phyloP scores from a whole-genome alignment of 164 flowering plant species.

The Paratinospora sagittata region DNA sequence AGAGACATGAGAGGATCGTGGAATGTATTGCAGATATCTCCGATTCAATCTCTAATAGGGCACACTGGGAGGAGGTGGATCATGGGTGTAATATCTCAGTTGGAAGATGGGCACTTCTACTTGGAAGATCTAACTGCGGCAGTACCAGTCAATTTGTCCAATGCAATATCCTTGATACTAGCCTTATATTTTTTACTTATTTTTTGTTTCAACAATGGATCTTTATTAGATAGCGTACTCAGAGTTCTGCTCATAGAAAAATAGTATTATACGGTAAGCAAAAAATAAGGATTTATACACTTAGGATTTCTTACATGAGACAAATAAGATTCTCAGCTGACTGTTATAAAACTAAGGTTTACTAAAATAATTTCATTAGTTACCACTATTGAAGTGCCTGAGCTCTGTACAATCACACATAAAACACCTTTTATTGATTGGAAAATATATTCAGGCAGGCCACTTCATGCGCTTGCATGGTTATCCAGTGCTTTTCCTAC shows the following conservation, averaged over 20 bases:
- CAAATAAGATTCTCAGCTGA: background rate
- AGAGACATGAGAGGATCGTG: too few species aligned
- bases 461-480: too few species aligned
- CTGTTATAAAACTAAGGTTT: too few species aligned
- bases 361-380: too few species aligned
- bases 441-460: too few species aligned
- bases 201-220: background rate
- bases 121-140: constrained; percentile 96
- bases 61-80: constrained; percentile 81
- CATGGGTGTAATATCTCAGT: constrained; percentile 93
- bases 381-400: too few species aligned
- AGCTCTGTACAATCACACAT: too few species aligned
- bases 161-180: constrained; percentile 80
- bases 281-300: background rate
- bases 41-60: constrained; percentile 83
- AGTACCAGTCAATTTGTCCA: constrained; percentile 74
- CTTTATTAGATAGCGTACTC: background rate
- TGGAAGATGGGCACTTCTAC: constrained; percentile 96
- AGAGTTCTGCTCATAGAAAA: background rate
- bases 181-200: background rate
- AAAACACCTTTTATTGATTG: too few species aligned
- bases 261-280: background rate
- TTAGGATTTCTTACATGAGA: background rate
- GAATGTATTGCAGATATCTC: constrained; percentile 54
- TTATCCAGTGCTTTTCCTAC: too few species aligned